phyloP scores from a whole-genome alignment of 192 early-diverging fungal genomes.

The Allomyces macrogynus region DNA sequence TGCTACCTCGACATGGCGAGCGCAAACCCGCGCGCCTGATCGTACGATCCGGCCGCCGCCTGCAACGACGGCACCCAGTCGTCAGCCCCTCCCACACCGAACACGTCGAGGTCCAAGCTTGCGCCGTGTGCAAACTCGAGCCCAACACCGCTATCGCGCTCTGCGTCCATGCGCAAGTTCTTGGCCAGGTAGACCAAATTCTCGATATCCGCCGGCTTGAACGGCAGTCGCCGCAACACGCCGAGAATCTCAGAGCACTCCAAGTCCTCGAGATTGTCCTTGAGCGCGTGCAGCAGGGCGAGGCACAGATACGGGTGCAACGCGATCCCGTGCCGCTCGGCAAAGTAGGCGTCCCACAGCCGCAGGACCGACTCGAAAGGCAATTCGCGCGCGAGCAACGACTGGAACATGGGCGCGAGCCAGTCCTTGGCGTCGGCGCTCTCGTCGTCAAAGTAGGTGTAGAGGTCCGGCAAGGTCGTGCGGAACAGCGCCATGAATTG shows the following conservation, averaged over 20 bases:
- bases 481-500: slow-evolving; percentile 73
- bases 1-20: no score
- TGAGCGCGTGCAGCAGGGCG: slow-evolving; percentile 48
- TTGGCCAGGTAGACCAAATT: no score
- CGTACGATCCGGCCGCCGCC: no score
- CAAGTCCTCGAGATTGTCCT: slow-evolving; percentile 67
- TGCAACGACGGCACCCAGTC: no score
- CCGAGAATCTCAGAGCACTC: slow-evolving; percentile 81
- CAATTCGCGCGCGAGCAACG: slow-evolving; percentile 61
- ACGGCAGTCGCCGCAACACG: slow-evolving; percentile 55
- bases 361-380: slow-evolving; percentile 55
- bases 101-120: no score
- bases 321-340: slow-evolving; percentile 45
- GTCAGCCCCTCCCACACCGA: no score
- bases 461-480: slow-evolving; percentile 64
- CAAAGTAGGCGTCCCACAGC: slow-evolving; percentile 83
- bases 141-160: no score
- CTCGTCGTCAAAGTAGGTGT: slow-evolving; percentile 88
- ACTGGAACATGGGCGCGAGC: slow-evolving; percentile 62
- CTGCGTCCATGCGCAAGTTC: no score
- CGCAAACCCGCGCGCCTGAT: no score
- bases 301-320: slow-evolving; percentile 73
- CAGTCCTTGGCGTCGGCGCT: slow-evolving; percentile 62
- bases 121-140: no score
- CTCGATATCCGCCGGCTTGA: slow-evolving; percentile 30